Evolutionary conservation across 164 flowering plant genomes (phyloP).

Genomic region (Akebia trifoliata): DNA sequence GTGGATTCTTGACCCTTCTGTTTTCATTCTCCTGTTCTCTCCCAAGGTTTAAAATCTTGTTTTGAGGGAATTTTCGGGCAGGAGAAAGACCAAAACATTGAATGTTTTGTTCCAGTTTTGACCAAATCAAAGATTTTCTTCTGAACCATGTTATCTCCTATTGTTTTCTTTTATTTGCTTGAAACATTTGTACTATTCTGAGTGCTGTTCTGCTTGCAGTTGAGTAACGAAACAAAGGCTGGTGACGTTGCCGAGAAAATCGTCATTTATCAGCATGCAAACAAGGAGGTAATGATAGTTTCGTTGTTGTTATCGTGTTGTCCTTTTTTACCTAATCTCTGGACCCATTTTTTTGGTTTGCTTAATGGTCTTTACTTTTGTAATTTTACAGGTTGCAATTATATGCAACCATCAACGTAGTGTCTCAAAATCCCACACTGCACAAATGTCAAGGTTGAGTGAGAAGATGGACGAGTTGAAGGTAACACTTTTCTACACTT

Average conservation of each 20-base stretch:
- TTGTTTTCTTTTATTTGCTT: too few species aligned
- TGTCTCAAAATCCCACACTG: conserved; percentile 75
- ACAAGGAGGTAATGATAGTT: conserved; percentile 64
- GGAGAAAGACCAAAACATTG: too few species aligned
- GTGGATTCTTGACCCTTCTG: too few species aligned
- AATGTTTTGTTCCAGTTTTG: too few species aligned
- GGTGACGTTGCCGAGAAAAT: conserved; percentile 71
- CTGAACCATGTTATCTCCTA: too few species aligned
- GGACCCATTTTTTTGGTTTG: neutral
- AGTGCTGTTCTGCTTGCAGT: conserved; percentile 34
- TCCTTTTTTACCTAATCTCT: neutral
- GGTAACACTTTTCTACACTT: conserved; percentile 33
- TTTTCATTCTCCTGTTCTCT: too few species aligned
- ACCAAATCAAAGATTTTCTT: too few species aligned
- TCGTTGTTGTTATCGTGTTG: neutral
- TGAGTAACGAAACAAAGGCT: conserved; percentile 50
- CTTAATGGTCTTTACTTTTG: neutral
- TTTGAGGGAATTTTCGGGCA: too few species aligned
- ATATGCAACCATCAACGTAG: conserved; percentile 96
- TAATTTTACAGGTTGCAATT: conserved; percentile 77
- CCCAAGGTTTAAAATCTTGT: too few species aligned
- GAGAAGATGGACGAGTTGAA: conserved; percentile 74
- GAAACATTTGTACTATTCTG: neutral
- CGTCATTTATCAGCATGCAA: conserved; percentile 69
- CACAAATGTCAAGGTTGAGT: conserved; percentile 64